Percentiles rank a stretch among this genome's conserved stretches.
These are phyloP conservation scores for Calonectria leucothoes DNA, from an alignment of 2,329 filamentous ascomycete genomes.

Conservation along the genomic window DNA sequence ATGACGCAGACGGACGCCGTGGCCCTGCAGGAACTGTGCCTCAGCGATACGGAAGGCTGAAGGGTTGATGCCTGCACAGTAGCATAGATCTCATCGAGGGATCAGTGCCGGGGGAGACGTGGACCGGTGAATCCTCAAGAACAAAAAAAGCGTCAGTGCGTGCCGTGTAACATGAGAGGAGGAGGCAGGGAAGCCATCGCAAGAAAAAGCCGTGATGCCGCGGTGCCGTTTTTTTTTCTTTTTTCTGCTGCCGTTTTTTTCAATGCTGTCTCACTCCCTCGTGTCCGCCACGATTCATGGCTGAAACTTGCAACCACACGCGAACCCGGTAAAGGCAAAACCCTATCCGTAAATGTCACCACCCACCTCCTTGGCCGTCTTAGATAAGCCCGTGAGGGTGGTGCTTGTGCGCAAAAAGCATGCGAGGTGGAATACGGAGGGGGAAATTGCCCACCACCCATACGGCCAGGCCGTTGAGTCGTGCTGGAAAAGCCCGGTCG, in stretches of 20 bases:
- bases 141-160: neutral
- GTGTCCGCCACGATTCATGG: neutral
- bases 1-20: neutral
- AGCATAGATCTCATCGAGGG: neutral
- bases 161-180: neutral
- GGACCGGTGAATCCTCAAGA: neutral
- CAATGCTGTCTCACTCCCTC: neutral
- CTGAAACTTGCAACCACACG: neutral
- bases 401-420: neutral
- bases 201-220: neutral
- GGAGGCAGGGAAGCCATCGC: neutral
- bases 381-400: neutral
- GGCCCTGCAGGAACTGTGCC: conserved; percentile 5
- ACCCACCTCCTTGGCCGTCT: neutral
- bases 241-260: neutral
- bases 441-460: neutral
- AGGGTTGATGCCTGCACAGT: neutral
- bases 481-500: neutral
- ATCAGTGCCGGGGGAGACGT: neutral
- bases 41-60: neutral
- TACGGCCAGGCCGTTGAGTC: neutral
- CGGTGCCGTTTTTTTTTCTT: neutral
- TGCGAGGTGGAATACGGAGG: neutral
- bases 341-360: neutral
- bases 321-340: neutral